phyloP scores from a whole-genome alignment of 371 early-diverging fungal species.

The Rhizopus delemar region DNA sequence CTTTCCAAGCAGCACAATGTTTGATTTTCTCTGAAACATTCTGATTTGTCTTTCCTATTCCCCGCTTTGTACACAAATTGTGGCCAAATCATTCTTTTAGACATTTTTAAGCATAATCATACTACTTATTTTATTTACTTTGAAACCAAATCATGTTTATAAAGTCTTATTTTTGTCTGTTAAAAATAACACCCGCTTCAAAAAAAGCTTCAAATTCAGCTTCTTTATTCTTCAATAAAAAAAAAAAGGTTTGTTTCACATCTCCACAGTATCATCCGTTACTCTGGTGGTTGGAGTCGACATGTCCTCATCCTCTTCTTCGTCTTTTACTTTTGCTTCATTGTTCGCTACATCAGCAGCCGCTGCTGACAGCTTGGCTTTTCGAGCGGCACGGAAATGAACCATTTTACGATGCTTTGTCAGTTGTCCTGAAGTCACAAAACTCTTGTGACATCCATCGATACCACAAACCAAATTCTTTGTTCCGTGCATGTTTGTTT shows the following conservation, averaged over 20 bases:
- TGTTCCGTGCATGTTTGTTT: conserved; percentile 54
- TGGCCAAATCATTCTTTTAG: too few relatives aligned
- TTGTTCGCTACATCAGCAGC: conserved; percentile 39
- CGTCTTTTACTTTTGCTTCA: not conserved
- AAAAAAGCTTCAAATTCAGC: too few relatives aligned
- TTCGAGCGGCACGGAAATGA: conserved; percentile 51
- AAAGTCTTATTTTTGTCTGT: too few relatives aligned
- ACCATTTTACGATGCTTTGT: conserved; percentile 59
- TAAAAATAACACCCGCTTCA: too few relatives aligned
- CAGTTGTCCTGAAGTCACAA: conserved; percentile 51
- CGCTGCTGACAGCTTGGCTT: conserved; percentile 42
- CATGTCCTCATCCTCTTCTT: conserved; percentile 12
- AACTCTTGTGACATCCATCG: conserved; percentile 52
- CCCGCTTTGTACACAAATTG: too few relatives aligned
- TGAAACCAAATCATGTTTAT: too few relatives aligned
- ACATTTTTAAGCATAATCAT: too few relatives aligned
- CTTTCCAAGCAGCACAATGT: not conserved
- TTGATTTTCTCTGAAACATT: not conserved
- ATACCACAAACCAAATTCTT: conserved; percentile 52
- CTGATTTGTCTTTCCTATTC: not conserved
- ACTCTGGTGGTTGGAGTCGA: conserved; percentile 4
- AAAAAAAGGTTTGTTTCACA: not conserved
- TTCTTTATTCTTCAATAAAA: too few relatives aligned
- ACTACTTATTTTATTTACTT: too few relatives aligned
- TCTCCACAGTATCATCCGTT: not conserved